Conservation (phyloP, 1,139 yeast species). For the Taphrina deformans region DNA sequence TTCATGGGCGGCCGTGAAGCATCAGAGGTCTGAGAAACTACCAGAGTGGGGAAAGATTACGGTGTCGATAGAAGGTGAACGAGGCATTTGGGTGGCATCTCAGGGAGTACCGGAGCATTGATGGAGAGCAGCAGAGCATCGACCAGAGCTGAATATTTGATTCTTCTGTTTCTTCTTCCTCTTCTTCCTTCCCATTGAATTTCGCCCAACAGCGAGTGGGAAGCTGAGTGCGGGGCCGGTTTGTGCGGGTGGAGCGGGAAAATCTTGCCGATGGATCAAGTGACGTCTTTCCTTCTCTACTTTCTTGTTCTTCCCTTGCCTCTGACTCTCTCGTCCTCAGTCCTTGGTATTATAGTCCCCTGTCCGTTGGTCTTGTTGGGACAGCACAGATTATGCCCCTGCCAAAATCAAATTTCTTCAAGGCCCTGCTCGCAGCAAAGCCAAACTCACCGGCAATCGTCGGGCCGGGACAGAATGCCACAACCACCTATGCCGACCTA, state of each 20-base stretch:
- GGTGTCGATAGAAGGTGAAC: too few species aligned
- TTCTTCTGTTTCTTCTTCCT: too few species aligned
- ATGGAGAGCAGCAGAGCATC: background rate
- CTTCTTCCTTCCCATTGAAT: too few species aligned
- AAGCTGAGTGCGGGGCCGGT: background rate
- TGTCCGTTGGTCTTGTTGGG: too few species aligned
- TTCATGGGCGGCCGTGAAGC: too few species aligned
- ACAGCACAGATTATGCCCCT: background rate
- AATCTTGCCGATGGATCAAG: background rate
- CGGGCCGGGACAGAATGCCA: background rate
- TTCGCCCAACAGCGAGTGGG: too few species aligned
- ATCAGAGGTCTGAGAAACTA: background rate
- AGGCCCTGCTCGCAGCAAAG: background rate
- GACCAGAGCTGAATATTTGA: too few species aligned
- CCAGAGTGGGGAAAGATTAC: too few species aligned
- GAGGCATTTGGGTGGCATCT: too few species aligned
- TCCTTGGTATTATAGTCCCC: too few species aligned
- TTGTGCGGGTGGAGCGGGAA: background rate
- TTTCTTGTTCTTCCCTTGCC: background rate
- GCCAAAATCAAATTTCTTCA: conserved; percentile 11
- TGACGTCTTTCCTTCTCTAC: background rate
- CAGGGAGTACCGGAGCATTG: background rate
- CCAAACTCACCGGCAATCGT: conserved; percentile 6
- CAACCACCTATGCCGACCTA: background rate
- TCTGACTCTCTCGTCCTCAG: background rate